Percentiles rank a stretch among this genome's conserved stretches.
phyloP scores from a whole-genome alignment of 371 early-diverging fungal species.

The Fennellomyces sp. region DNA sequence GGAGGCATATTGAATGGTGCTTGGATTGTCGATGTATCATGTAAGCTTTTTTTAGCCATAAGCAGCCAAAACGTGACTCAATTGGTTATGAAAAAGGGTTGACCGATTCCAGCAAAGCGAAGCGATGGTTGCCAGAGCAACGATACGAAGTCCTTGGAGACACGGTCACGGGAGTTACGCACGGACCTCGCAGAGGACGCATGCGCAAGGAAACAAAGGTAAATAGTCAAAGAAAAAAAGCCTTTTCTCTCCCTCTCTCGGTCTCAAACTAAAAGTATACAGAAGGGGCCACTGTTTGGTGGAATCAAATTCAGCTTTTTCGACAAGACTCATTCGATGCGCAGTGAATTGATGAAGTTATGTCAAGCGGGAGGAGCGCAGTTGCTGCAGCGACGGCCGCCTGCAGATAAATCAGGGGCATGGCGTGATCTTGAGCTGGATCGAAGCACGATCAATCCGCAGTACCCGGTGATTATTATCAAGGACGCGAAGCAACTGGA shows the following conservation, averaged over 20 bases:
- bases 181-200: constrained; percentile 27
- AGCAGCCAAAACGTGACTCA: neutral
- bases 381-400: constrained; percentile 24
- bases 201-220: neutral
- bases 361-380: constrained; percentile 31
- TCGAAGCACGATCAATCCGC: neutral
- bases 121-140: constrained; percentile 33
- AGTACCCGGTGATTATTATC: constrained; percentile 17
- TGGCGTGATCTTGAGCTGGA: constrained; percentile 3
- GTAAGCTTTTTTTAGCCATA: constrained; percentile 23
- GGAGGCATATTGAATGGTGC: constrained; percentile 35
- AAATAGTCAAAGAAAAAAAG: neutral
- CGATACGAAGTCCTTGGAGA: constrained; percentile 43
- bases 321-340: constrained; percentile 29
- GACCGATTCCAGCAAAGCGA: constrained; percentile 23
- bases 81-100: constrained; percentile 30
- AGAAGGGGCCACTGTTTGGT: constrained; percentile 19
- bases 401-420: neutral
- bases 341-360: constrained; percentile 23
- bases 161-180: constrained; percentile 23
- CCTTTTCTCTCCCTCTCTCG: neutral
- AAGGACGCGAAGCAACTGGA: neutral
- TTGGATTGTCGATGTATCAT: constrained; percentile 40
- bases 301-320: constrained; percentile 27
- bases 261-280: neutral